Evolutionary conservation across 768 basidiomycete genomes (phyloP).

Genomic region (Lactarius akahatsu): DNA sequence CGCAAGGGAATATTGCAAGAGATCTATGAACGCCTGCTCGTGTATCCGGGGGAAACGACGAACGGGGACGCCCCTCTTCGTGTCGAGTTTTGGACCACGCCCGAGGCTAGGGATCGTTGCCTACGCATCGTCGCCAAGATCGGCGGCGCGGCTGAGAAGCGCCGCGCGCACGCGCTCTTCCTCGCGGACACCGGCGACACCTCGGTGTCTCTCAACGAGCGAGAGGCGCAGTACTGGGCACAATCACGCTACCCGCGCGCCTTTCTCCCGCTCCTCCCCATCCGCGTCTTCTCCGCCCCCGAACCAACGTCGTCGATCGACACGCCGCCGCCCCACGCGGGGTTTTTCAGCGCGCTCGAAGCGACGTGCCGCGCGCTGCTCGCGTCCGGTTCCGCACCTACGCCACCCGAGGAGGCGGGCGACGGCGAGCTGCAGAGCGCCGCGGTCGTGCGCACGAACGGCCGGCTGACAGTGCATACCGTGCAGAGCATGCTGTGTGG

Average conservation of each 20-base stretch:
- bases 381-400: slow-evolving; percentile 35
- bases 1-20: slow-evolving; percentile 59
- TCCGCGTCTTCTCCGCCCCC: slow-evolving; percentile 49
- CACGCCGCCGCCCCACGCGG: slow-evolving; percentile 1
- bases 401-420: slow-evolving; percentile 13
- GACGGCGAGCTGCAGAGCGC: slow-evolving; percentile 51
- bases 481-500: slow-evolving; percentile 72
- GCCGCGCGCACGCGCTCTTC: slow-evolving; percentile 64
- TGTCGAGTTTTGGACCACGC: slow-evolving; percentile 78
- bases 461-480: slow-evolving; percentile 73
- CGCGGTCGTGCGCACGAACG: slow-evolving; percentile 52
- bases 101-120: slow-evolving; percentile 70
- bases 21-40: slow-evolving; percentile 48
- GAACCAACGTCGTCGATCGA: slow-evolving; percentile 28
- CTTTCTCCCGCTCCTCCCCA: slow-evolving; percentile 59
- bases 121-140: slow-evolving; percentile 79
- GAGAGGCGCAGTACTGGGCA: slow-evolving; percentile 67
- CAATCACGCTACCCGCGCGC: slow-evolving; percentile 54
- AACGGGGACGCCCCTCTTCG: slow-evolving; percentile 10
- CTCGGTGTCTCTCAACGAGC: slow-evolving; percentile 45
- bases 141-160: slow-evolving; percentile 66
- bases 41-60: slow-evolving; percentile 5
- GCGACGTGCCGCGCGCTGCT: slow-evolving; percentile 50
- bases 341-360: slow-evolving; percentile 19
- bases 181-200: slow-evolving; percentile 27